phyloP scores from a whole-genome alignment of 768 basidiomycete species.

The Xerocomellus chrysenteron region DNA sequence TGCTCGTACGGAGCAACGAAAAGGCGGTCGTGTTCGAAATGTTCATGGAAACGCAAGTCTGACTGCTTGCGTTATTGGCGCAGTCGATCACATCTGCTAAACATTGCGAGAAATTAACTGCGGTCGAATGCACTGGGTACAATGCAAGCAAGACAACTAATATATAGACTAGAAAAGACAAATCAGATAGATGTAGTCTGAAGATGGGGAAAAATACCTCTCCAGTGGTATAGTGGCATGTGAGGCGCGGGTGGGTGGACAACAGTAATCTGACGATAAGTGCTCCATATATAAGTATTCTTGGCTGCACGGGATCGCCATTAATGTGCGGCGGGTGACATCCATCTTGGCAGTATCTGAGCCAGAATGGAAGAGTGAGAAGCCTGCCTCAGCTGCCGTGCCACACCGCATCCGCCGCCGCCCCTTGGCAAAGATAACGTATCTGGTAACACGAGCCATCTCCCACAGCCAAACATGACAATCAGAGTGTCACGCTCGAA shows the following conservation, averaged over 20 bases:
- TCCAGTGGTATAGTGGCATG: slow-evolving; percentile 4
- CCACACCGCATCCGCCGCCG: neutral
- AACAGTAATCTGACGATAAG: neutral
- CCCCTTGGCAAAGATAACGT: too few species aligned
- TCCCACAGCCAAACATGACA: neutral
- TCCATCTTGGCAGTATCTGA: neutral
- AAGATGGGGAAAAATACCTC: slow-evolving; percentile 1
- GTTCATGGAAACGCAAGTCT: neutral
- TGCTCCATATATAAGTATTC: neutral
- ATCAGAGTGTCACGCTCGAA: neutral
- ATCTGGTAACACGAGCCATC: neutral
- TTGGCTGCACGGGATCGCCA: too few species aligned
- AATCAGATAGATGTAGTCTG: neutral
- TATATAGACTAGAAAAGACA: neutral
- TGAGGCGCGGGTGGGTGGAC: neutral
- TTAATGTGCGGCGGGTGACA: neutral
- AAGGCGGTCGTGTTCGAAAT: slow-evolving; percentile 11
- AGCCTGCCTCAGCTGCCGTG: too few species aligned
- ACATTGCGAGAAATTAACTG: slow-evolving; percentile 14
- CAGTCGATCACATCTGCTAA: slow-evolving; percentile 3
- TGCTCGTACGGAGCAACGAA: slow-evolving; percentile 12
- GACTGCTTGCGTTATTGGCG: neutral
- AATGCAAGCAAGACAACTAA: neutral
- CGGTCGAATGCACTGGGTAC: neutral
- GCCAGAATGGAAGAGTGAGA: neutral